A percentile compares a stretch with the other conserved stretches of the same genome.
Conservation (phyloP, 768 basidiomycete genomes). For the Pilatotrama ljubarskyi region DNA sequence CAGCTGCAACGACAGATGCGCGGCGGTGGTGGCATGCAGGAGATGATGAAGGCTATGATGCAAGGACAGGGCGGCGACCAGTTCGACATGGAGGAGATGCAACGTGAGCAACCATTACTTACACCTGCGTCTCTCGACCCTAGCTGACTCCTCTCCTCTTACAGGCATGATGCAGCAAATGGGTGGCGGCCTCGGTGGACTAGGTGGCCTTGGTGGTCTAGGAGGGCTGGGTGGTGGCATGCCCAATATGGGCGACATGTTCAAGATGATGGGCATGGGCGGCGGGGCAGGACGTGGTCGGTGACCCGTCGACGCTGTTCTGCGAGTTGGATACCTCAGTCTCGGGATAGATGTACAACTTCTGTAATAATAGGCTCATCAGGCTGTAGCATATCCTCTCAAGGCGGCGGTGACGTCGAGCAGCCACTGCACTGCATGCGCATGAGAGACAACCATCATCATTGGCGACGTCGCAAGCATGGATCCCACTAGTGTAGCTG, state of each 20-base stretch:
- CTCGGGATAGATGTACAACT: conserved; percentile 18
- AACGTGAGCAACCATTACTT: conserved; percentile 52
- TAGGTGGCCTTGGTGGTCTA: conserved; percentile 52
- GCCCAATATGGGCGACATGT: conserved; percentile 74
- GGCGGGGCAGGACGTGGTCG: conserved; percentile 21
- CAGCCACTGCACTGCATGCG: not conserved
- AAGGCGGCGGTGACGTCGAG: not conserved
- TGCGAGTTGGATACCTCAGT: conserved; percentile 13
- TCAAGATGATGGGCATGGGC: conserved; percentile 87
- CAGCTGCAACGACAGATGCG: conserved; percentile 86
- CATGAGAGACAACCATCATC: conserved; percentile 14
- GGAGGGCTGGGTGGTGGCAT: conserved; percentile 65
- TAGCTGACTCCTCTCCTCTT: conserved; percentile 4
- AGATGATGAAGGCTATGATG: conserved; percentile 99
- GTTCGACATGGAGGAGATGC: conserved; percentile 93
- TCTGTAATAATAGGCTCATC: conserved; percentile 8
- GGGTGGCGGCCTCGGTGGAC: conserved; percentile 55
- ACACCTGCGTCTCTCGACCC: not conserved
- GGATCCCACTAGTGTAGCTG: conserved; percentile 19
- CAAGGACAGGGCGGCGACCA: conserved; percentile 90
- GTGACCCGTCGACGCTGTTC: not conserved
- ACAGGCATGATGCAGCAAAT: conserved; percentile 90
- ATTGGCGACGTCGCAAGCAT: conserved; percentile 10
- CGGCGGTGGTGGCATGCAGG: conserved; percentile 87
- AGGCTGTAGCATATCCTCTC: conserved; percentile 12